A percentile compares a stretch with the other conserved stretches of the same genome.
Conservation (phyloP, 1,139 yeast genomes). For the Yamadazyma triangularis region DNA sequence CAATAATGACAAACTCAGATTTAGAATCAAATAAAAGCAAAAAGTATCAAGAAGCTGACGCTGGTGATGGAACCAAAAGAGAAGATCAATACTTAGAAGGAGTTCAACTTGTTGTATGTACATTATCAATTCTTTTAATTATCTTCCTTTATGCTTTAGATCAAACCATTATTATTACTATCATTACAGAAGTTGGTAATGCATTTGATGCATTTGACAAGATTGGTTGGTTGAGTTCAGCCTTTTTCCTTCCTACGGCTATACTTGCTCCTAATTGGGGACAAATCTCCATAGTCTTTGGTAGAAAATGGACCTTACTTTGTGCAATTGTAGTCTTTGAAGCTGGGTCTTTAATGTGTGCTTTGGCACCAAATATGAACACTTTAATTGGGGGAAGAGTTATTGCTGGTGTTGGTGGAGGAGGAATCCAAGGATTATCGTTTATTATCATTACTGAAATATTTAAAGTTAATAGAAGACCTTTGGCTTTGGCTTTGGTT, state of each 20-base stretch:
- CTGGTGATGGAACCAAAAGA: constrained; percentile 36
- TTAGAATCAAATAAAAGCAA: too few relatives aligned
- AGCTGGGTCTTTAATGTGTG: constrained; percentile 37
- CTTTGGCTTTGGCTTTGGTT: constrained; percentile 34
- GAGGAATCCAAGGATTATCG: constrained; percentile 24
- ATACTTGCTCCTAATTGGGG: constrained; percentile 38
- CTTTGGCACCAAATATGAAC: constrained; percentile 30
- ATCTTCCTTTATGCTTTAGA: constrained; percentile 32
- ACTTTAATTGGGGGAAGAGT: constrained; percentile 36
- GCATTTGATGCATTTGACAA: constrained; percentile 45
- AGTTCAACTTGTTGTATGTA: constrained; percentile 18
- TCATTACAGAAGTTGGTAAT: constrained; percentile 34
- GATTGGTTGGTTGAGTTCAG: constrained; percentile 59
- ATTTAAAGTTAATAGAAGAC: constrained; percentile 26
- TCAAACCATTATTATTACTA: constrained; percentile 38
- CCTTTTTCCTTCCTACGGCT: constrained; percentile 45
- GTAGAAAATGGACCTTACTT: constrained; percentile 38
- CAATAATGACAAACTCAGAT: too few relatives aligned
- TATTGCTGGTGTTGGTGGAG: constrained; percentile 31
- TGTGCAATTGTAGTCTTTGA: constrained; percentile 31
- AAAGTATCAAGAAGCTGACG: constrained; percentile 25
- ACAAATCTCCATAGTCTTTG: constrained; percentile 41
- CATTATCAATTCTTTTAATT: constrained; percentile 13
- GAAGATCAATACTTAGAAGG: constrained; percentile 33
- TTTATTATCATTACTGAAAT: constrained; percentile 27